phyloP scores from a whole-genome alignment of 2,329 filamentous ascomycete species.

The Alternaria arbusti region DNA sequence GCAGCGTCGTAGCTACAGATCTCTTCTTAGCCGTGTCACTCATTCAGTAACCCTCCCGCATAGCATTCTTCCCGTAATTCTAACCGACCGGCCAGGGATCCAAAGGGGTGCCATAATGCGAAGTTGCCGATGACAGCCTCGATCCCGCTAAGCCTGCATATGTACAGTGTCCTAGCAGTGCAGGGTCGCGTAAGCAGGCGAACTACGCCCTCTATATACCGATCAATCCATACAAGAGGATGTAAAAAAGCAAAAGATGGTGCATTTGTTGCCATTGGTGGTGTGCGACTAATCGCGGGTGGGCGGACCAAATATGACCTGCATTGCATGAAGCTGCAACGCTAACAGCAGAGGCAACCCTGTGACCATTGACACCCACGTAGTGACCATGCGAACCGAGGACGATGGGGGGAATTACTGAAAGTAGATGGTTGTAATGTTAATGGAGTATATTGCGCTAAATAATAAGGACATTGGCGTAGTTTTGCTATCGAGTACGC shows the following conservation, averaged over 20 bases:
- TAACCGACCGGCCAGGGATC: background rate
- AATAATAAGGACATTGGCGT: background rate
- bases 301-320: background rate
- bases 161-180: background rate
- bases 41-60: background rate
- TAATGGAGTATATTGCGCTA: background rate
- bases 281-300: background rate
- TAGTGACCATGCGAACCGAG: background rate
- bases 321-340: constrained; percentile 4
- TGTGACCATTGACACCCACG: background rate
- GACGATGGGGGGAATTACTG: background rate
- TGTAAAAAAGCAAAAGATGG: background rate
- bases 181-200: background rate
- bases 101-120: background rate
- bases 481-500: background rate
- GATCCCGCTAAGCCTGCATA: background rate
- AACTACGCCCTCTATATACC: background rate
- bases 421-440: background rate
- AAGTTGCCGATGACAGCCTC: background rate
- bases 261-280: background rate
- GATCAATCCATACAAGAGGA: background rate
- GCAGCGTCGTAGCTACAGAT: background rate
- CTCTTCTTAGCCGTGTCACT: background rate
- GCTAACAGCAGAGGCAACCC: background rate
- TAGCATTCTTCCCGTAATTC: background rate